phyloP scores from a whole-genome alignment of 2,329 filamentous ascomycete species.

The Davidsoniella virescens region DNA sequence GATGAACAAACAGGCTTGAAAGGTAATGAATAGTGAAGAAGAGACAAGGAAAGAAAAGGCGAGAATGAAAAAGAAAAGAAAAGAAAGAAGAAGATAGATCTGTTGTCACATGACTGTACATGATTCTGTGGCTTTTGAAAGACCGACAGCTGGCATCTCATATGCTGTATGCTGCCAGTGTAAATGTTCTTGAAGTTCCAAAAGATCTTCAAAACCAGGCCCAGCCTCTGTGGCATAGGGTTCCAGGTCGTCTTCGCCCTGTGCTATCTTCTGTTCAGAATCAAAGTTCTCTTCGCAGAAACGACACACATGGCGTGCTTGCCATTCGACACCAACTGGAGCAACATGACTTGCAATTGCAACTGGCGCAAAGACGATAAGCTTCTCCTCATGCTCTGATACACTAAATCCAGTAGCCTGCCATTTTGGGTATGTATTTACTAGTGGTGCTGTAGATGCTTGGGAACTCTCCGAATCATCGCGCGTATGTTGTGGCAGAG shows the following conservation, averaged over 20 bases:
- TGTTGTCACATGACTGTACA: slow-evolving; percentile 31
- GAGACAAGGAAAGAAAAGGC: background rate
- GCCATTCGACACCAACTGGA: slow-evolving; percentile 34
- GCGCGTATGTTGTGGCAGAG: slow-evolving; percentile 1
- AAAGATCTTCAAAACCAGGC: slow-evolving; percentile 31
- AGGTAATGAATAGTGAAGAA: background rate
- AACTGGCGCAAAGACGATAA: slow-evolving; percentile 38
- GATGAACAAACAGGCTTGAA: background rate
- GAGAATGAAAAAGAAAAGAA: slow-evolving; percentile 2
- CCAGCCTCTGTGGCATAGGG: slow-evolving; percentile 33
- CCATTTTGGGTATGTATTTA: slow-evolving; percentile 27
- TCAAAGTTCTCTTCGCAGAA: slow-evolving; percentile 37
- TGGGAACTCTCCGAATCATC: slow-evolving; percentile 1
- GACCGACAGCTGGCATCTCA: slow-evolving; percentile 20
- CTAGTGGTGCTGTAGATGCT: slow-evolving; percentile 6
- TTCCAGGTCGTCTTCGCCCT: slow-evolving; percentile 33
- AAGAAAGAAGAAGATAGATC: slow-evolving; percentile 2
- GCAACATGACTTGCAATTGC: slow-evolving; percentile 41
- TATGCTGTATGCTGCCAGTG: slow-evolving; percentile 35
- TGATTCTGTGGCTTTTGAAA: slow-evolving; percentile 21
- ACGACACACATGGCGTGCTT: slow-evolving; percentile 35
- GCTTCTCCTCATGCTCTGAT: slow-evolving; percentile 29
- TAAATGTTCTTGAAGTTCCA: slow-evolving; percentile 35
- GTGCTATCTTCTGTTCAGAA: slow-evolving; percentile 26
- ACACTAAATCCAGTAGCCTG: slow-evolving; percentile 30